Percentiles rank a stretch among this genome's conserved stretches.
These are phyloP conservation scores for Tetragonia tetragonoides DNA, from an alignment of 148 eudicot genomes.

Conservation along the genomic window DNA sequence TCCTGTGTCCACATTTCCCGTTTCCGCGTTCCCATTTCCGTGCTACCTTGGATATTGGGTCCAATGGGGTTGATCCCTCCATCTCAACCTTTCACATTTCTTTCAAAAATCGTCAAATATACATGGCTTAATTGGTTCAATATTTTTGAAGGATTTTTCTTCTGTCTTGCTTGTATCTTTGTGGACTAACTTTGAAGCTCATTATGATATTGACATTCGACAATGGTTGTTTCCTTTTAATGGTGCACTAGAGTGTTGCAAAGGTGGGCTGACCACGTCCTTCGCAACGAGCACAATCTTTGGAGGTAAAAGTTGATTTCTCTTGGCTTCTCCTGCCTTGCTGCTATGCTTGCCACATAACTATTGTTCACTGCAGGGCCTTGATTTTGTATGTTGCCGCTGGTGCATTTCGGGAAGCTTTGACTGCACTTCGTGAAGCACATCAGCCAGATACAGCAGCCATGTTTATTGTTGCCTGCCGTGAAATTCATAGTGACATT, in stretches of 20 bases:
- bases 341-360: slow-evolving; percentile 8
- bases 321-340: neutral
- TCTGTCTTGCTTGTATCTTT: neutral
- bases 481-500: slow-evolving; percentile 71
- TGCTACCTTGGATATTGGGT: neutral
- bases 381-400: slow-evolving; percentile 87
- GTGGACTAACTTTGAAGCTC: slow-evolving; percentile 13
- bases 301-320: slow-evolving; percentile 64
- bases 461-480: slow-evolving; percentile 83
- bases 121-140: neutral
- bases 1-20: too few species aligned
- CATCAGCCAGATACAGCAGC: slow-evolving; percentile 98
- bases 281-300: slow-evolving; percentile 69
- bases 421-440: slow-evolving; percentile 87
- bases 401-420: slow-evolving; percentile 84
- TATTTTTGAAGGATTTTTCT: neutral
- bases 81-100: too few species aligned
- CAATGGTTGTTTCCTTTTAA: slow-evolving; percentile 6
- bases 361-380: slow-evolving; percentile 53
- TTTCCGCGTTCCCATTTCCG: too few species aligned
- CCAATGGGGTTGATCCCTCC: neutral
- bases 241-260: slow-evolving; percentile 70
- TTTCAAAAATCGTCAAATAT: neutral
- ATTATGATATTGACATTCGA: neutral
- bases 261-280: slow-evolving; percentile 94